Conservation (phyloP, 352 stramenopile genomes). For the Globisporangium acanthophoron region DNA sequence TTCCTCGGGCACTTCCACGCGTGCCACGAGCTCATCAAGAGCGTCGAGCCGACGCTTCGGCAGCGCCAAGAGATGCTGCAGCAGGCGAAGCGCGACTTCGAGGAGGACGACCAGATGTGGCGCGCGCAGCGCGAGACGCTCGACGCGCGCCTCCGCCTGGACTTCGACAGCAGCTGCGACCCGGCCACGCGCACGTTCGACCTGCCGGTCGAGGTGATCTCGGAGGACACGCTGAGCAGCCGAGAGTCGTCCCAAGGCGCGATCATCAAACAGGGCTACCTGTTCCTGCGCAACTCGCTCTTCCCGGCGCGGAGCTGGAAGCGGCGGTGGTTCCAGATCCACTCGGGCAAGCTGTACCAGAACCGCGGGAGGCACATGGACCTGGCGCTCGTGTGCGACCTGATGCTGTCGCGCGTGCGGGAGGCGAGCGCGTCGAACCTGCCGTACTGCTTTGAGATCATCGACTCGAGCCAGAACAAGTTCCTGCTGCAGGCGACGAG, state of each 20-base stretch:
- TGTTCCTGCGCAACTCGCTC: constrained; percentile 81
- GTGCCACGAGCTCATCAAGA: constrained; percentile 77
- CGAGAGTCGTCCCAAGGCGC: constrained; percentile 28
- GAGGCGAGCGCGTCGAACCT: constrained; percentile 44
- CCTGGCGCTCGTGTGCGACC: constrained; percentile 68
- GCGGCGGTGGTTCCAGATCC: constrained; percentile 84
- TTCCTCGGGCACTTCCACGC: constrained; percentile 78
- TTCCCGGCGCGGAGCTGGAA: constrained; percentile 85
- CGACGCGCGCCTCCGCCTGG: constrained; percentile 42
- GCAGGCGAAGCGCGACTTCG: constrained; percentile 54
- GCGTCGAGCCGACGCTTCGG: constrained; percentile 58
- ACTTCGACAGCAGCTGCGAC: constrained; percentile 28
- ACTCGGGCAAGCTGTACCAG: constrained; percentile 80
- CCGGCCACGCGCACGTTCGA: constrained; percentile 32
- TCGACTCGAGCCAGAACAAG: constrained; percentile 75
- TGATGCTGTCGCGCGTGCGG: constrained; percentile 77
- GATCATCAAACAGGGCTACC: constrained; percentile 74
- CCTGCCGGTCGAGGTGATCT: constrained; percentile 77
- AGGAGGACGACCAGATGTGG: constrained; percentile 77
- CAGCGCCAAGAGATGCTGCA: constrained; percentile 71
- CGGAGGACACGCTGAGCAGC: constrained; percentile 51
- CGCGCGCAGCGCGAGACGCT: constrained; percentile 54
- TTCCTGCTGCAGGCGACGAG: constrained; percentile 73
- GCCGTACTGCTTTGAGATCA: constrained; percentile 79
- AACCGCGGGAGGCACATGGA: constrained; percentile 78